Evolutionary conservation across 2,329 filamentous ascomycete genomes (phyloP), one percentile per base, ranked within the genome.

Genomic region (Tolypocladium guangdongense): DNA sequence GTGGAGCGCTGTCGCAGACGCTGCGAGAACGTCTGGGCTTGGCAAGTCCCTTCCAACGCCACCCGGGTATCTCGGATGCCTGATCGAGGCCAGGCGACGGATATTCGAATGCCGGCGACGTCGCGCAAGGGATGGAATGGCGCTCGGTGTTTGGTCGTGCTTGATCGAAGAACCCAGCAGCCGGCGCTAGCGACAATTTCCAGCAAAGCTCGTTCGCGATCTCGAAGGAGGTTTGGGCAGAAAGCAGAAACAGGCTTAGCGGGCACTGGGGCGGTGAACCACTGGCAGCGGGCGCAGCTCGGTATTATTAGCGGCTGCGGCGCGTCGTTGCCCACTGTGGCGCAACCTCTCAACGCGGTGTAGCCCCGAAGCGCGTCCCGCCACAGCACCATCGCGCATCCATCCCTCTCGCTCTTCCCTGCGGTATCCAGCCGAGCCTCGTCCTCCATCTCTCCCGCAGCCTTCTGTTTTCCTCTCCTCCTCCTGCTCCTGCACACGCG

Each of bases 281-380:
- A n/a, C n/a, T n/a, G n/a, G n/a, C n/a, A n/a, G n/a, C n/a, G n/a
- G n/a, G n/a, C n/a, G n/a, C n/a, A n/a, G n/a, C n/a, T n/a, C n/a
- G n/a, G n/a, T n/a, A n/a, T n/a, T 6, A 30, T 24, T 16, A 12
- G 43, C 43, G 43, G 27, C 43, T 20, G 18, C 3, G 43, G 43
- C 43, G 43, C 43, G 43, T 47, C 43, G 20, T 14, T 10, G 27
- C 43, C 24, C 41, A 30, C 43, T 32, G 27, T 30, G 36, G 37
- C 36, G 27, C 55, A 58, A 61, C 59, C 63, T 62, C 63, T 66
- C 62, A 65, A 66, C 63, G 63, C 63, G 63, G 48, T 58, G 54
- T 54, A 53, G 51, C 55, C 58, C 52, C 56, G 56, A 57, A 62
- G 62, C 63, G 63, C 63, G 63, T 65, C 61, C 58, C 50, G 27